Conservation (phyloP, 495 filamentous ascomycete species). For the Margaritispora aquatica region DNA sequence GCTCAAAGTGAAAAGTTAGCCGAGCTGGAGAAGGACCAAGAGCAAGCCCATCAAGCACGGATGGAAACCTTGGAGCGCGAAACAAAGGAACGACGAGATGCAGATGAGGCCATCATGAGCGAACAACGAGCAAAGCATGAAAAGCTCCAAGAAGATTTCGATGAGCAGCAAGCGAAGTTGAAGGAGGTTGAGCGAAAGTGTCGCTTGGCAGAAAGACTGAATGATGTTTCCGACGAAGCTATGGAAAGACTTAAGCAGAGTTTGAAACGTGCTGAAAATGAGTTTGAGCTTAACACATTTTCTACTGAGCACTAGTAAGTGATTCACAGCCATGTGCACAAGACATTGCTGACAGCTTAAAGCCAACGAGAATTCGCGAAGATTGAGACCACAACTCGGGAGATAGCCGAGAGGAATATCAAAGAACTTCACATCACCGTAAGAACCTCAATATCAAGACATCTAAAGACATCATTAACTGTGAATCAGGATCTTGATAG, state of each 20-base stretch:
- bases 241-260: not conserved
- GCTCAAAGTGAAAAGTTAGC: not conserved
- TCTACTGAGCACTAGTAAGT: constrained; percentile 5
- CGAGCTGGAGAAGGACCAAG: not conserved
- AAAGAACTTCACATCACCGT: constrained; percentile 3
- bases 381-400: not conserved
- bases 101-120: not conserved
- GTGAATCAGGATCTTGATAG: constrained; percentile 1
- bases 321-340: not conserved
- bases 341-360: not conserved
- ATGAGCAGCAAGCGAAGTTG: constrained; percentile 3
- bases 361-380: constrained; percentile 3
- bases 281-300: not conserved
- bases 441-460: not conserved
- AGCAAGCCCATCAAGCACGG: not conserved
- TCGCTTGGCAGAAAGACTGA: not conserved
- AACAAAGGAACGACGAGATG: constrained; percentile 6
- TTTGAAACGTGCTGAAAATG: constrained; percentile 3
- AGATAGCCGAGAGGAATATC: not conserved
- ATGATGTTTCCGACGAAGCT: not conserved
- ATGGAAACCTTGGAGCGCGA: not conserved
- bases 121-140: not conserved
- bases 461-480: not conserved
- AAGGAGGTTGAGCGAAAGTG: not conserved
- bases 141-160: not conserved